Evolutionary conservation across 1,284 basidiomycete species (phyloP), one percentile per base, ranked within the genome.

Genomic region (Heterobasidion irregulare): DNA sequence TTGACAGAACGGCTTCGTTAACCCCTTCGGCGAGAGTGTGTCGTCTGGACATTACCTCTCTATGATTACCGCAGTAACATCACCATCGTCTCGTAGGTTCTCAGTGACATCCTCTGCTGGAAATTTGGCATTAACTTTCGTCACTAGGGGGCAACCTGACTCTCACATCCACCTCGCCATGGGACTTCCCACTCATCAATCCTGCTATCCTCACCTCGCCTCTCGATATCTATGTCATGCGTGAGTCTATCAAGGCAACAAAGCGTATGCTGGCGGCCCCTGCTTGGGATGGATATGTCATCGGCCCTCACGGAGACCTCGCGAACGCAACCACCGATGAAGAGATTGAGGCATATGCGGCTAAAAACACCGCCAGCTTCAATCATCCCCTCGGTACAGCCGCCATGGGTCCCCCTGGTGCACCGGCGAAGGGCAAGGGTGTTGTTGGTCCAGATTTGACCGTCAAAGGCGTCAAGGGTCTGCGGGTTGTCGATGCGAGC

Each of bases 141-240:
- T 18, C 10, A 6, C 16, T 67, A 65, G 60, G 62, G 45, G 67
- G 67, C 10, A 59, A 58, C 43, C 58, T 68, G 10, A 59, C 53
- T 2, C 60, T 69, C 43, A 54, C 56, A 48, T 63, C 62, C 2
- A 50, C 54, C 9, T 54, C 60, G 45, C 62, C 63, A 16, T 65
- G 65, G 55, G 58, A 47, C 19, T 45, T 50, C 16, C 65, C 65
- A 13, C 5, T 60, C 16, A 62, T 66, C 57, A 54, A 67, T 54
- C 61, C 63, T 12, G 55, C 47, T 52, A 58, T 62, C 52, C 56
- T 65, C 16, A 53, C 45, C 15, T 56, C 54, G 8, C 33, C 46
- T 13, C 57, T 62, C 47, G 63, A 64, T 56, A 45, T 59, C 12
- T 53, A 53, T 44, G 49, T 52, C 9, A 56, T 64, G 46, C 53